Percentiles rank a stretch among this genome's conserved stretches.
Evolutionary conservation across 2,329 filamentous ascomycete genomes (phyloP).

Genomic region (Fusarium nisikadoi): DNA sequence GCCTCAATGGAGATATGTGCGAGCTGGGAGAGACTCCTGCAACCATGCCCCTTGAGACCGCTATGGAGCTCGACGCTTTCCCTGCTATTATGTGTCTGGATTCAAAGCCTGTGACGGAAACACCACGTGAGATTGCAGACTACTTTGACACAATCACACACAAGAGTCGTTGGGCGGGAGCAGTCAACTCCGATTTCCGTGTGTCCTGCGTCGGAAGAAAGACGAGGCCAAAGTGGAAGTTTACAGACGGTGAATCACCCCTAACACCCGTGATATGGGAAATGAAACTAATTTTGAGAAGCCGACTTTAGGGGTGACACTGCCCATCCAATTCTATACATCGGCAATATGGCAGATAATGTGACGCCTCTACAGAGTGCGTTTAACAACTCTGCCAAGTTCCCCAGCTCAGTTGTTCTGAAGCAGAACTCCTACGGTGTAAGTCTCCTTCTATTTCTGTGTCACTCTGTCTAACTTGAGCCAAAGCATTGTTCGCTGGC

Average conservation of each 20-base stretch:
- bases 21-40: slow-evolving; percentile 43
- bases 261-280: not conserved
- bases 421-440: slow-evolving; percentile 63
- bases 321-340: slow-evolving; percentile 57
- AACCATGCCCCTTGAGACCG: slow-evolving; percentile 42
- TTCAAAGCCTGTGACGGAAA: slow-evolving; percentile 45
- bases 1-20: slow-evolving; percentile 31
- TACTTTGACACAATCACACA: slow-evolving; percentile 49
- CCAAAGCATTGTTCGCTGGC: slow-evolving; percentile 61
- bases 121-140: slow-evolving; percentile 48
- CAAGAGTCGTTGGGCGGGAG: slow-evolving; percentile 56
- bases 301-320: slow-evolving; percentile 51
- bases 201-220: slow-evolving; percentile 53
- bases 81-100: slow-evolving; percentile 61
- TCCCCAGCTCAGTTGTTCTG: slow-evolving; percentile 58
- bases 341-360: slow-evolving; percentile 59
- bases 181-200: slow-evolving; percentile 54
- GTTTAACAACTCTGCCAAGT: slow-evolving; percentile 56
- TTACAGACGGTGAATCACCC: slow-evolving; percentile 46
- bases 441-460: slow-evolving; percentile 35
- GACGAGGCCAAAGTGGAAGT: slow-evolving; percentile 54
- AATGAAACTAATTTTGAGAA: slow-evolving; percentile 16
- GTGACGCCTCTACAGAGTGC: slow-evolving; percentile 60
- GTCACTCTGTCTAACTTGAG: not conserved
- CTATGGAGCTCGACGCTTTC: slow-evolving; percentile 52